phyloP scores from a whole-genome alignment of 176 grass and related monocot species.

The Eleusine indica region DNA sequence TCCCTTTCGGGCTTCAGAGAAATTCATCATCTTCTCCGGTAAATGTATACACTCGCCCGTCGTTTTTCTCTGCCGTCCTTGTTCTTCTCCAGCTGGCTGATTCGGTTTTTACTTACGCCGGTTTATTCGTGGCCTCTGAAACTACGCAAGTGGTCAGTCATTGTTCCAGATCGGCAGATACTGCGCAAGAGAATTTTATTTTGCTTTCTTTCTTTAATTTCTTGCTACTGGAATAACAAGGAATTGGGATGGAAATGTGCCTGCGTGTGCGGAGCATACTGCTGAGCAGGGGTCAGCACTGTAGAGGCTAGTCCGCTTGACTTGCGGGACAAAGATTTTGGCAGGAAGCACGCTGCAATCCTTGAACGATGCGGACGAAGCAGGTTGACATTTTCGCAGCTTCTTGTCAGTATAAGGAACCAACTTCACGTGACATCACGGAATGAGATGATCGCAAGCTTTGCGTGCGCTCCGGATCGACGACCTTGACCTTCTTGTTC shows the following conservation, averaged over 20 bases:
- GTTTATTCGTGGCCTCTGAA: neutral
- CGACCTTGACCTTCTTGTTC: conserved; percentile 6
- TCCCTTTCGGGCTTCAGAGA: neutral
- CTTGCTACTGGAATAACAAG: neutral
- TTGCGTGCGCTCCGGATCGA: neutral
- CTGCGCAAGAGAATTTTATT: neutral
- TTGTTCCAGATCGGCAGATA: conserved; percentile 28
- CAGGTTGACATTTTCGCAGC: conserved; percentile 25
- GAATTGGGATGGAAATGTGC: neutral
- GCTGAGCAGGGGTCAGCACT: neutral
- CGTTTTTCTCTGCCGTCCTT: neutral
- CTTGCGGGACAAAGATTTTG: conserved; percentile 21
- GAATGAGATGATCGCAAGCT: neutral
- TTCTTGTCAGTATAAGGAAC: conserved; percentile 19
- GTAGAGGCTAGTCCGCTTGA: conserved; percentile 1
- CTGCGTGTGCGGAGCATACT: neutral
- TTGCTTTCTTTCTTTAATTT: neutral
- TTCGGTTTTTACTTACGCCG: neutral
- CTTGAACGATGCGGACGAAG: conserved; percentile 4
- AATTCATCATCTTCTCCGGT: neutral
- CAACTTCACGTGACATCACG: conserved; percentile 26
- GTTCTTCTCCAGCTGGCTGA: neutral
- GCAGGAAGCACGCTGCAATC: conserved; percentile 15
- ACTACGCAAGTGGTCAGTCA: neutral
- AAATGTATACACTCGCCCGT: neutral